phyloP scores from a whole-genome alignment of 2,329 filamentous ascomycete species.

The Fusarium setosum region DNA sequence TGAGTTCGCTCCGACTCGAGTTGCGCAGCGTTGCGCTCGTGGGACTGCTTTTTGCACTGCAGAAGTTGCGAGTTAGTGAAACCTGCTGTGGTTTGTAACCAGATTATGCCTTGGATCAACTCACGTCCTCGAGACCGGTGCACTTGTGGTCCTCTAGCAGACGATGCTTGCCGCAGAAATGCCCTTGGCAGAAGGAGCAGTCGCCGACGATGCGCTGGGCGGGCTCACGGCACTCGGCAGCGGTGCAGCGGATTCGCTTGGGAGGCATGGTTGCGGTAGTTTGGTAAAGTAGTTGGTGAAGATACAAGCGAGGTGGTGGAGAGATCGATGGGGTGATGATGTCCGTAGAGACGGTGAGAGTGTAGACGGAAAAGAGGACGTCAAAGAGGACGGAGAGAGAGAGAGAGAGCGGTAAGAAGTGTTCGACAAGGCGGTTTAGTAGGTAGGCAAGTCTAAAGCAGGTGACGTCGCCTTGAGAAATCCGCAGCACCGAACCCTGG shows the following conservation, averaged over 20 bases:
- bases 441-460: slow-evolving; percentile 12
- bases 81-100: not conserved
- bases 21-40: slow-evolving; percentile 93
- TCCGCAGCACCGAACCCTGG: slow-evolving; percentile 14
- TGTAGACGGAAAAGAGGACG: slow-evolving; percentile 5
- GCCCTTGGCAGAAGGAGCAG: slow-evolving; percentile 92
- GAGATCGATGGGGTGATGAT: slow-evolving; percentile 14
- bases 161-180: slow-evolving; percentile 95
- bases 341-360: slow-evolving; percentile 26
- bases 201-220: slow-evolving; percentile 96
- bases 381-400: no score
- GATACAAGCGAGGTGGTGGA: slow-evolving; percentile 2
- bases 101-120: slow-evolving; percentile 43
- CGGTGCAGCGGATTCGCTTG: slow-evolving; percentile 86
- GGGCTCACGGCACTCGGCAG: slow-evolving; percentile 87
- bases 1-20: slow-evolving; percentile 93
- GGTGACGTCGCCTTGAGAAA: slow-evolving; percentile 30
- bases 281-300: not conserved
- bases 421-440: slow-evolving; percentile 5
- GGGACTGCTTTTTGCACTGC: slow-evolving; percentile 94
- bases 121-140: slow-evolving; percentile 87
- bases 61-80: slow-evolving; percentile 10
- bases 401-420: slow-evolving; percentile 19
- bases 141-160: slow-evolving; percentile 96
- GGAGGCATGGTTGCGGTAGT: slow-evolving; percentile 65